Evolutionary conservation across 2,329 filamentous ascomycete species (phyloP), one percentile per base, ranked within the genome.

Genomic region (Nemania serpens): DNA sequence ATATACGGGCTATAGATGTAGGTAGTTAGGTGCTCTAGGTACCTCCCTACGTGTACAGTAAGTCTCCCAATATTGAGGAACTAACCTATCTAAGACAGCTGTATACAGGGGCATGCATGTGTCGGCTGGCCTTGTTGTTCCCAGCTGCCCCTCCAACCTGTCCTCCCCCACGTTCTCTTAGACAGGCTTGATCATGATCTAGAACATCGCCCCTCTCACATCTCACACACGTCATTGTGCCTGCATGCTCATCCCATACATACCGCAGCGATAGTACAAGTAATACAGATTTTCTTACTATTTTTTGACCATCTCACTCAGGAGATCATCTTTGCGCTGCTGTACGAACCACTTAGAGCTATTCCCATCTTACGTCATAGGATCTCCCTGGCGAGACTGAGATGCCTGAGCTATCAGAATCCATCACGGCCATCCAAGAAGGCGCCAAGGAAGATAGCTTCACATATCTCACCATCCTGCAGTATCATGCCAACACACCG

Each of bases 381-480:
- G 33, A 51, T 25, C 50, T 37, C 22, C n/a, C 50, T 29, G 7
- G 22, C 7, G n/a, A 51, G 49, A 36, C 22, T 42, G 50, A 65
- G 41, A 71, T 71, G 70, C 63, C 70, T 41, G 66, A 66, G 17
- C 47, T 72, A 34, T 64, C 68, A 22, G 72, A 75, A 55, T 72
- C 72, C 12, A 70, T 74, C 61, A 65, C 60, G 29, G 72, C 70
- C 54, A 69, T 75, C 61, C 67, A 64, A 41, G 70, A 74, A 41
- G 70, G 69, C 20, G 68, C 71, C 61, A 73, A 71, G 54, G 72
- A 74, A 59, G 90, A 94, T 72, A 82, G 84, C 64, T 84, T 93
- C 70, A 92, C 89, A 20, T 94, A 93, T 74, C 83, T 93, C 56
- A 92, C 90, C 58, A 87, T 93, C 64, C 78, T 94, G 17, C 86